Percentiles rank a stretch among this genome's conserved stretches.
phyloP scores from a whole-genome alignment of 2,329 filamentous ascomycete species.

The Conoideocrella luteorostrata region DNA sequence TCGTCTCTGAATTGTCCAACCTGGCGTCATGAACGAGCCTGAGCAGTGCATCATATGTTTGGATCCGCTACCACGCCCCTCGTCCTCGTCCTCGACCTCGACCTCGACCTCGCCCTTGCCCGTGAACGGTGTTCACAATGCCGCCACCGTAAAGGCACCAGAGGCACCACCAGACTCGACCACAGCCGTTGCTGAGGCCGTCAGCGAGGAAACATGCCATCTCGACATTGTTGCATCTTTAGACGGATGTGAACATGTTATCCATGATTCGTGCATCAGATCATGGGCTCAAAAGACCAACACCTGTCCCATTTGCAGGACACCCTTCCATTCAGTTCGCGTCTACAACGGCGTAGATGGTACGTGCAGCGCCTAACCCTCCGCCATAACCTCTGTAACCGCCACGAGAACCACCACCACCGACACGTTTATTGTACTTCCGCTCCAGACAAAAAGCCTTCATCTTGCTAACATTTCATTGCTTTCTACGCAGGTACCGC shows the following conservation, averaged over 20 bases:
- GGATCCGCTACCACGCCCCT: conserved; percentile 46
- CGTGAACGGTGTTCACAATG: conserved; percentile 13
- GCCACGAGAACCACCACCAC: neutral
- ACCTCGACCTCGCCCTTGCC: conserved; percentile 8
- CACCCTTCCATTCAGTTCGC: conserved; percentile 83
- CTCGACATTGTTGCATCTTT: conserved; percentile 50
- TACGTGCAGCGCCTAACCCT: conserved; percentile 38
- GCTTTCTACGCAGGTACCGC: conserved; percentile 38
- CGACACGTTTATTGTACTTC: too few relatives aligned
- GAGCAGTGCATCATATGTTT: conserved; percentile 67
- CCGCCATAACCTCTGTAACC: conserved; percentile 6
- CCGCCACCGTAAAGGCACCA: neutral
- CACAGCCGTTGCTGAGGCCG: conserved; percentile 9
- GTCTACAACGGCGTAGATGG: conserved; percentile 75
- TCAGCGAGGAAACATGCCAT: conserved; percentile 24
- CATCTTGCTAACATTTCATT: neutral
- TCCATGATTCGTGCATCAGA: conserved; percentile 88
- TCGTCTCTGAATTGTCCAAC: conserved; percentile 27
- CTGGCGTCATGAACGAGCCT: conserved; percentile 44
- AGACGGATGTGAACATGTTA: conserved; percentile 77
- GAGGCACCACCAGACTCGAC: conserved; percentile 14
- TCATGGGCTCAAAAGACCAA: conserved; percentile 97
- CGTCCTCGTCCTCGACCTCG: conserved; percentile 10
- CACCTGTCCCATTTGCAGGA: conserved; percentile 94
- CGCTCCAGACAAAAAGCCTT: neutral